Percentiles rank a stretch among this genome's conserved stretches.
These are phyloP conservation scores for Saccharomycopsis capsularis DNA, from an alignment of 805 yeast species.

Conservation along the genomic window DNA sequence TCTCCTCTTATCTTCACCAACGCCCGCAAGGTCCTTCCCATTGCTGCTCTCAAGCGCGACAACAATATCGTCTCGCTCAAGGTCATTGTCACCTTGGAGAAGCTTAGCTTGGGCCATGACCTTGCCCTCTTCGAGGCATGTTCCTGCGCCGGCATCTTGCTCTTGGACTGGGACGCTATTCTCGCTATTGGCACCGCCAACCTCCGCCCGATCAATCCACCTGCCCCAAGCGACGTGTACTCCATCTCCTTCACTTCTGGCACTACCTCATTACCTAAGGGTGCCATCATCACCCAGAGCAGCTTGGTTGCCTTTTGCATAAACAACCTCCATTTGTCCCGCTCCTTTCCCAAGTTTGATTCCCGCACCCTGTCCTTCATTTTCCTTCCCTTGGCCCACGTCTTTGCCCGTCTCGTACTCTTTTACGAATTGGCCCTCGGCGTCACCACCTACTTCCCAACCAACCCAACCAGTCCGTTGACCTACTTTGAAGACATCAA, in stretches of 20 bases:
- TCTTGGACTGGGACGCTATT: conserved; percentile 30
- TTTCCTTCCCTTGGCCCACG: conserved; percentile 10
- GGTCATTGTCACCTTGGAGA: conserved; percentile 22
- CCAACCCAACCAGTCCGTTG: conserved; percentile 28
- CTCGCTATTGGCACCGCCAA: conserved; percentile 30
- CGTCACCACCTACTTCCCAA: neutral
- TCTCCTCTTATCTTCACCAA: conserved; percentile 47
- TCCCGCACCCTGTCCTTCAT: conserved; percentile 16
- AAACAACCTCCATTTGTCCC: conserved; percentile 27
- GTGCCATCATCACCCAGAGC: conserved; percentile 50
- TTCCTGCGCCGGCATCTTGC: conserved; percentile 25
- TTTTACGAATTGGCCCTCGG: conserved; percentile 25
- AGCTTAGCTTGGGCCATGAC: conserved; percentile 4
- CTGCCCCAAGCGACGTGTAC: conserved; percentile 37
- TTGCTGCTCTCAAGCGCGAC: conserved; percentile 35
- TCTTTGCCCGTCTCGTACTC: conserved; percentile 24
- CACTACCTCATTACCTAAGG: conserved; percentile 55
- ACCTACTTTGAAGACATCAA: conserved; percentile 44
- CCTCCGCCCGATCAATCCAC: conserved; percentile 31
- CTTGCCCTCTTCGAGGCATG: conserved; percentile 4
- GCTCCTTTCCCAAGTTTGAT: conserved; percentile 25
- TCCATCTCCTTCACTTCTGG: conserved; percentile 11
- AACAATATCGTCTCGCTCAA: conserved; percentile 14
- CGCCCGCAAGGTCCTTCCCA: conserved; percentile 34
- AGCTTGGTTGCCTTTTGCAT: conserved; percentile 21